Percentiles rank a stretch among this genome's conserved stretches.
Evolutionary conservation across 1,284 basidiomycete species (phyloP).

Genomic region (Malassezia nana): DNA sequence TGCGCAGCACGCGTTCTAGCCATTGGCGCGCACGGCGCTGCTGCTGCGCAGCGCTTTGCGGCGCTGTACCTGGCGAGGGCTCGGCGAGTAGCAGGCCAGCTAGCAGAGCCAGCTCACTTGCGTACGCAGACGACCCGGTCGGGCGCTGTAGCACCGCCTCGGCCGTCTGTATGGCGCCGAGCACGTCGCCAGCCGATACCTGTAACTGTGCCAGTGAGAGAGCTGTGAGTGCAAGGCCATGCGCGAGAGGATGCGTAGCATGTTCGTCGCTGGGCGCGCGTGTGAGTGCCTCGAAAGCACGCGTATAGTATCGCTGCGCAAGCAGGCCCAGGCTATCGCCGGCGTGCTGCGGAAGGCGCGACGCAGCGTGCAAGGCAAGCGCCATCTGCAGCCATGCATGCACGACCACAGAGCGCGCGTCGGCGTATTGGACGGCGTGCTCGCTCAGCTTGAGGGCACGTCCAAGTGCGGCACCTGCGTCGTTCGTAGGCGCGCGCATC

Average conservation of each 20-base stretch:
- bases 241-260: slow-evolving; percentile 18
- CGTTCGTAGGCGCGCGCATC: neutral
- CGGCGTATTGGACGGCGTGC: slow-evolving; percentile 45
- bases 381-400: slow-evolving; percentile 40
- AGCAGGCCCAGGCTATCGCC: slow-evolving; percentile 25
- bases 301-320: slow-evolving; percentile 36
- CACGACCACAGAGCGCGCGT: slow-evolving; percentile 28
- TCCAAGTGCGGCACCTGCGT: slow-evolving; percentile 22
- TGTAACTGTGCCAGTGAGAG: slow-evolving; percentile 44
- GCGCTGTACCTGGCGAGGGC: slow-evolving; percentile 33
- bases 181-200: slow-evolving; percentile 28
- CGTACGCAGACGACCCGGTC: slow-evolving; percentile 19
- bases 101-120: slow-evolving; percentile 34
- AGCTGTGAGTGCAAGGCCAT: slow-evolving; percentile 32
- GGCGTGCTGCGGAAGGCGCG: slow-evolving; percentile 26
- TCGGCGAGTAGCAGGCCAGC: slow-evolving; percentile 31
- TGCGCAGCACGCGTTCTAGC: slow-evolving; percentile 36
- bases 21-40: slow-evolving; percentile 30
- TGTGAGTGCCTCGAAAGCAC: slow-evolving; percentile 31
- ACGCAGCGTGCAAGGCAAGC: slow-evolving; percentile 35
- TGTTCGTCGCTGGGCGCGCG: slow-evolving; percentile 11
- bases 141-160: slow-evolving; percentile 29
- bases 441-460: slow-evolving; percentile 44
- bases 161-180: slow-evolving; percentile 37
- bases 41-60: slow-evolving; percentile 23